A percentile compares a stretch with the other conserved stretches of the same genome.
phyloP scores from a whole-genome alignment of 2,329 filamentous ascomycete genomes.

The Ceratocystis colombiana region DNA sequence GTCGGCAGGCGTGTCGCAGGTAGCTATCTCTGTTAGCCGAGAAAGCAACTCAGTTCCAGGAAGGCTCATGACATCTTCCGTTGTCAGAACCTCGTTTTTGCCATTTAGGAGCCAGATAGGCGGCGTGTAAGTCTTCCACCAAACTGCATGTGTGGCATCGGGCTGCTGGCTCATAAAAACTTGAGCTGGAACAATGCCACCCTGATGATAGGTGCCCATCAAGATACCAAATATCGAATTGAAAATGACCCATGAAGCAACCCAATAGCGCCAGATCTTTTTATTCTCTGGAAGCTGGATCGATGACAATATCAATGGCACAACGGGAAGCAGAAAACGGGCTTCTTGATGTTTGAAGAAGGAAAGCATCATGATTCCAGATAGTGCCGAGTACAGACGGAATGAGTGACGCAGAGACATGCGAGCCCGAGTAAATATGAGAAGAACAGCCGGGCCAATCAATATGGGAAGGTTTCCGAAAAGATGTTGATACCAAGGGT shows the following conservation, averaged over 20 bases:
- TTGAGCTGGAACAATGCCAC: slow-evolving; percentile 65
- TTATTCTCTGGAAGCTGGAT: slow-evolving; percentile 53
- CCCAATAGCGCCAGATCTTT: slow-evolving; percentile 44
- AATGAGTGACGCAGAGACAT: slow-evolving; percentile 50
- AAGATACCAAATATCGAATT: slow-evolving; percentile 57
- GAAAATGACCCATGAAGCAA: slow-evolving; percentile 56
- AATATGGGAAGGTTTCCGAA: slow-evolving; percentile 61
- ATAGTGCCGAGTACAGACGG: slow-evolving; percentile 62
- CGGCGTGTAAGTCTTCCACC: slow-evolving; percentile 82
- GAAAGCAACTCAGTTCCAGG: slow-evolving; percentile 50
- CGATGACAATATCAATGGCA: slow-evolving; percentile 68
- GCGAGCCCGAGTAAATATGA: slow-evolving; percentile 50
- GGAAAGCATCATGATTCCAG: slow-evolving; percentile 59
- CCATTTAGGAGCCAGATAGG: slow-evolving; percentile 71
- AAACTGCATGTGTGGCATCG: slow-evolving; percentile 59
- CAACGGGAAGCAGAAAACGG: slow-evolving; percentile 63
- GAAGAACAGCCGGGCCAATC: slow-evolving; percentile 56
- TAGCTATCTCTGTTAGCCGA: slow-evolving; percentile 49
- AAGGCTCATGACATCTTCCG: slow-evolving; percentile 65
- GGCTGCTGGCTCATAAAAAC: slow-evolving; percentile 61
- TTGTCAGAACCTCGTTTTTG: slow-evolving; percentile 61
- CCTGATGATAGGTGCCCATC: slow-evolving; percentile 77
- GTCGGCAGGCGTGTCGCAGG: slow-evolving; percentile 51
- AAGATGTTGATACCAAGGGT: slow-evolving; percentile 69
- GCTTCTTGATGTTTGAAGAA: slow-evolving; percentile 71